Base-by-base conservation (phyloP, 345 rosid genomes). In the Anacardium occidentale region DNA sequence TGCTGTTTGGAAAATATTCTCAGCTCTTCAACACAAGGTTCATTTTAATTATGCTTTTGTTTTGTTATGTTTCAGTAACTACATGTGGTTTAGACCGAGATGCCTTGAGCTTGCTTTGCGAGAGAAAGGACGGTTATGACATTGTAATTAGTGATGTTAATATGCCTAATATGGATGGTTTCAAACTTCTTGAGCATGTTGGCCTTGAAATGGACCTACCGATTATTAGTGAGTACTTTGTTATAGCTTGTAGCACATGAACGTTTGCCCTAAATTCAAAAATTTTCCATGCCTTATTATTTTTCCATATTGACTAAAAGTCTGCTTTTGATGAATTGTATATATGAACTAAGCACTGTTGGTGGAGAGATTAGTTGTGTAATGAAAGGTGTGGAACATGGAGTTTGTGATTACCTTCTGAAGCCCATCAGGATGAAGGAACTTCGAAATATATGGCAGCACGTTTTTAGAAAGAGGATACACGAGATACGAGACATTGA, bases 111-210 rank as follows among this genome's bases (percentile, higher is more conserved):
- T 68, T 90, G 72, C 96, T 90, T 13, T 92, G 97, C 0, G 96
- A 92, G 72, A 88, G 87, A 82, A 92, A 94, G 77, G 97, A 90
- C 50, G 91, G 92, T n/a, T 94, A 81, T 70, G 98, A 90, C 75
- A 95, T 92, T 40, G 98, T 94, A 40, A 89, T 95, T 70, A 94
- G 98, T 63, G 98, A 92, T 69, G 98, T 94, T 13, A 90, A 92
- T 87, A 94, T 94, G 98, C 98, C 98, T n/a, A 98, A 94, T 83
- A 94, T 94, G 98, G 98, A 95, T 55, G 99, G 99, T 3, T 95
- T 95, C 73, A 95, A 89, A 68, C 99, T 95, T 68, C 91, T 95
- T 7, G 99, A 95, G 76, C 94, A 82, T 22, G 98, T 92, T 68
- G 99, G 99, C 52, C 91, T 95, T 18, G 99, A 95, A 77, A 83